Evolutionary conservation across 1,139 yeast genomes (phyloP).

Genomic region (Kurtzmaniella quercitrusa): DNA sequence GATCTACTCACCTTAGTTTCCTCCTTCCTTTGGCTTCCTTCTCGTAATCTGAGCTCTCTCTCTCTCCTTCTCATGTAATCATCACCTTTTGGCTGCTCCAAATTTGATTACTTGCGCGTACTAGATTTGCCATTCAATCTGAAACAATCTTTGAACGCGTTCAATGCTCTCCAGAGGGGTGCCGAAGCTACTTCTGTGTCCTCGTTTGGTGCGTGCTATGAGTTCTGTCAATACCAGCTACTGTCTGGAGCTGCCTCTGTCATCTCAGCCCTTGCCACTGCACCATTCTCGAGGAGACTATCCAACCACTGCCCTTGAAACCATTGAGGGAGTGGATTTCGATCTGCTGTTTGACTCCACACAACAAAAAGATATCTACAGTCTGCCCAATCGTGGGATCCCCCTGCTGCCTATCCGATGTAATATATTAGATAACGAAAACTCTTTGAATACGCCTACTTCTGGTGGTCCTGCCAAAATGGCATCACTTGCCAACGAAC

Average conservation of each 20-base stretch:
- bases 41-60: no score
- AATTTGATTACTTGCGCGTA: neutral
- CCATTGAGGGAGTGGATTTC: conserved; percentile 1
- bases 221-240: conserved; percentile 1
- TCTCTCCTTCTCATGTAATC: no score
- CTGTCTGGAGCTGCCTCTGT: conserved; percentile 2
- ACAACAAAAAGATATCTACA: neutral
- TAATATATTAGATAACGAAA: neutral
- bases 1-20: no score
- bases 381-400: neutral
- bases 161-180: conserved; percentile 1
- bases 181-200: neutral
- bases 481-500: neutral
- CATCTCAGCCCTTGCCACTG: neutral
- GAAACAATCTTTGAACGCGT: neutral
- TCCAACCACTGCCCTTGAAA: neutral
- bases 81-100: no score
- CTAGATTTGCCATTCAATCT: neutral
- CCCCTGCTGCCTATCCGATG: neutral
- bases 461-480: neutral
- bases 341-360: conserved; percentile 1
- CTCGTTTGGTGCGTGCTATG: conserved; percentile 1
- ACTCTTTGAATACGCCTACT: neutral
- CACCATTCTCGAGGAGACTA: neutral
- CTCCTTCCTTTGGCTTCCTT: no score